Evolutionary conservation across 192 early-diverging fungal genomes (phyloP), one percentile per base, ranked within the genome.

Genomic region (Backusella tuberculispora): DNA sequence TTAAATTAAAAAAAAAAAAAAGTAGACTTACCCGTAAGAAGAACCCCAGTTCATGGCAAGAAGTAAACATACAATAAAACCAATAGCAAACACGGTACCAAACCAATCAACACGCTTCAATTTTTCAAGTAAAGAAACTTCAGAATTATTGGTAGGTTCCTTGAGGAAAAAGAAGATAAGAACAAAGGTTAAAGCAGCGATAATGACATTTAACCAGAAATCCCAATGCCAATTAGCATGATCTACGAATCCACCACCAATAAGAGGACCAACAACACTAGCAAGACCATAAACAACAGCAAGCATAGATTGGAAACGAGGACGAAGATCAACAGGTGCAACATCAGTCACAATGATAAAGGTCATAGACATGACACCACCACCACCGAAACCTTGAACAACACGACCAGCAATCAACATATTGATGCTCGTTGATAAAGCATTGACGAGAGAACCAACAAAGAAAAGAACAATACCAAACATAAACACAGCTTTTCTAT

Each of bases 341-440:
- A 92, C 85, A 69, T 94, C 93, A 3, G 91, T 80, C 17, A 94
- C 85, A 67, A 95, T 90, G 15, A 93, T 87, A 65, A 90, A 87
- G 8, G 88, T 83, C 79, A 81, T 66, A 5, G 83, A 85, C 69
- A 93, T 89, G 43, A 95, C 74, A 10, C 86, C 86, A 21, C 88
- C 87, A 47, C 85, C 91, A 21, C 92, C 92, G 0, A 91, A 12
- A 21, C 93, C 93, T 73, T 83, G 38, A 8, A 93, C 68, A 5
- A 83, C 86, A n/a, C 93, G 88, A 53, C 84, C 88, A 44, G 84
- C 76, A 53, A 93, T 93, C 41, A 94, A 75, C 83, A 90, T 86
- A 43, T 72, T 80, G 81, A 94, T 95, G 19, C 80, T 90, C 3
- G 73, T 82, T 9, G 91, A 85, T 50, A 82, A 60, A 10, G 89